A percentile compares a stretch with the other conserved stretches of the same genome.
Conservation (phyloP, 208 protist genomes). For the Trypanosomatidae sp. region DNA sequence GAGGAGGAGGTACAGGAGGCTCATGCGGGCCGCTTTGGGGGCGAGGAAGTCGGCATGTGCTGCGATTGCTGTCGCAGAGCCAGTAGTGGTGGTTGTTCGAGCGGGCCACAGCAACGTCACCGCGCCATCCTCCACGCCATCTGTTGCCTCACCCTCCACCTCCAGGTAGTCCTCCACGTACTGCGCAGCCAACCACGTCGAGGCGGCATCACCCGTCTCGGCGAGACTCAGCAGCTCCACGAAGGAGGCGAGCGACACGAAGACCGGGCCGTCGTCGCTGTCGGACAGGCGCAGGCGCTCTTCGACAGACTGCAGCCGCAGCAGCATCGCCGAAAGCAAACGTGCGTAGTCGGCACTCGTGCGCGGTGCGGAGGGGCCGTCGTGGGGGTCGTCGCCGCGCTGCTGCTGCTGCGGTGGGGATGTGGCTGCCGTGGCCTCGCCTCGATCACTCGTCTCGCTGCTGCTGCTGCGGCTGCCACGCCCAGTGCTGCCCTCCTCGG, state of each 20-base stretch:
- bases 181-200: constrained; percentile 31
- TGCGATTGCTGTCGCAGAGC: background rate
- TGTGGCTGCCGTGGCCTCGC: no score
- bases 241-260: constrained; percentile 35
- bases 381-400: no score
- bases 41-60: constrained; percentile 35
- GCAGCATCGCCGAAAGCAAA: constrained; percentile 6
- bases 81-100: no score
- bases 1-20: constrained; percentile 52
- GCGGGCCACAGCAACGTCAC: constrained; percentile 11
- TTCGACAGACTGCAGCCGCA: constrained; percentile 19
- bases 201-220: constrained; percentile 43
- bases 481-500: no score
- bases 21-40: constrained; percentile 38
- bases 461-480: no score
- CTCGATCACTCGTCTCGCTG: no score
- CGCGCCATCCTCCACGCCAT: background rate
- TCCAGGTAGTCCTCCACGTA: constrained; percentile 35
- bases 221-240: constrained; percentile 60
- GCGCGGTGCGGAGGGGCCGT: no score
- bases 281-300: constrained; percentile 16
- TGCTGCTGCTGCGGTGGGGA: no score
- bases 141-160: constrained; percentile 4
- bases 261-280: constrained; percentile 14
- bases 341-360: constrained; percentile 15